phyloP scores from a whole-genome alignment of 1,284 basidiomycete genomes.

The Paramarasmius palmivorus region DNA sequence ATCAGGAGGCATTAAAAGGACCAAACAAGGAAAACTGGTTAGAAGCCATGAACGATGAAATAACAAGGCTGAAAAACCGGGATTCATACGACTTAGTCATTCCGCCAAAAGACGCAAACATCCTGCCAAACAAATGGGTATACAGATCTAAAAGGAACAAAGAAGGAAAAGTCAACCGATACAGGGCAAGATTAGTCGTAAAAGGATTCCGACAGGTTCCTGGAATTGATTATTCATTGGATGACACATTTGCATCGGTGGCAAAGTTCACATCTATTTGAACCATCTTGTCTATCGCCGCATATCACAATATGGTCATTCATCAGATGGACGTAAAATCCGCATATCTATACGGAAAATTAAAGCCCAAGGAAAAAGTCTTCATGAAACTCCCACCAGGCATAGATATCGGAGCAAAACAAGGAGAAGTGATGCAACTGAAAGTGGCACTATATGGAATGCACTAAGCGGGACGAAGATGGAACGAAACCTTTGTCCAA shows the following conservation, averaged over 20 bases:
- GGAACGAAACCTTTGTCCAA: background rate
- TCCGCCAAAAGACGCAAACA: background rate
- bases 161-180: background rate
- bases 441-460: background rate
- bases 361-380: background rate
- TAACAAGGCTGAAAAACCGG: slow-evolving; percentile 40
- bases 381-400: slow-evolving; percentile 8
- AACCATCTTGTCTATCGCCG: slow-evolving; percentile 23
- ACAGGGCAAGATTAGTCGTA: background rate
- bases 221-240: background rate
- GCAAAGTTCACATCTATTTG: slow-evolving; percentile 12
- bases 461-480: background rate
- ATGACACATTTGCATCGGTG: slow-evolving; percentile 2
- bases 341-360: background rate
- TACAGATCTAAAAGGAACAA: background rate
- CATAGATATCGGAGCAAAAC: background rate
- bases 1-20: background rate
- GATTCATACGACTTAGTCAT: slow-evolving; percentile 22
- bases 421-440: background rate
- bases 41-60: background rate
- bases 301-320: slow-evolving; percentile 22
- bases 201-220: slow-evolving; percentile 1
- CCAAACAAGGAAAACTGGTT: background rate
- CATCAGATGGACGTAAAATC: slow-evolving; percentile 6
- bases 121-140: slow-evolving; percentile 5